Evolutionary conservation across 306 rosid species (phyloP).

Genomic region (Gillenia trifoliata): DNA sequence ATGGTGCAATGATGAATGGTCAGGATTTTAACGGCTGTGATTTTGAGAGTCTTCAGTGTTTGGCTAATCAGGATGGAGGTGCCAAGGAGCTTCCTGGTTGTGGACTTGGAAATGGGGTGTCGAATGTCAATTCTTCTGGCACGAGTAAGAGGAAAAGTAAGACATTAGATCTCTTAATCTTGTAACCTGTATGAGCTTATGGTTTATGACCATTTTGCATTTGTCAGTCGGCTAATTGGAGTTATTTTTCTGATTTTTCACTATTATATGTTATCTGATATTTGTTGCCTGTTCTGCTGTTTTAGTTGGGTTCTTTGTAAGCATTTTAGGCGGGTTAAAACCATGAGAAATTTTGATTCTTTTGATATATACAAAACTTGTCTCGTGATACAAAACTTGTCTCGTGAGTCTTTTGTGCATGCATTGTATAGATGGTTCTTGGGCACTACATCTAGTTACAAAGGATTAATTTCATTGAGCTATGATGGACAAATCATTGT

Average conservation of each 20-base stretch:
- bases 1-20: slow-evolving; percentile 34
- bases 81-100: slow-evolving; percentile 52
- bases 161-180: neutral
- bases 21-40: slow-evolving; percentile 69
- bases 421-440: neutral
- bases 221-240: neutral
- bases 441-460: neutral
- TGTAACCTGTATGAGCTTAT: neutral
- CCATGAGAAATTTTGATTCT: neutral
- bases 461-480: neutral
- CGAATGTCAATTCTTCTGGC: slow-evolving; percentile 39
- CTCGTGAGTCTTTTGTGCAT: neutral
- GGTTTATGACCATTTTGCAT: neutral
- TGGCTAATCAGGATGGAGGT: slow-evolving; percentile 52
- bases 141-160: slow-evolving; percentile 64
- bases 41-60: slow-evolving; percentile 74
- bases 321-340: neutral
- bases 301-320: neutral
- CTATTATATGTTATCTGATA: neutral
- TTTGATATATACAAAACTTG: neutral
- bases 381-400: neutral
- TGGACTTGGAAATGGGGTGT: slow-evolving; percentile 41
- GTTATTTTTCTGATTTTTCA: neutral
- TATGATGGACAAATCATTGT: neutral
- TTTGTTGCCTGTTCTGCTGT: neutral